These are phyloP conservation scores for Chaetomium olivaceum DNA, from an alignment of 2,329 filamentous ascomycete genomes.

Conservation along the genomic window DNA sequence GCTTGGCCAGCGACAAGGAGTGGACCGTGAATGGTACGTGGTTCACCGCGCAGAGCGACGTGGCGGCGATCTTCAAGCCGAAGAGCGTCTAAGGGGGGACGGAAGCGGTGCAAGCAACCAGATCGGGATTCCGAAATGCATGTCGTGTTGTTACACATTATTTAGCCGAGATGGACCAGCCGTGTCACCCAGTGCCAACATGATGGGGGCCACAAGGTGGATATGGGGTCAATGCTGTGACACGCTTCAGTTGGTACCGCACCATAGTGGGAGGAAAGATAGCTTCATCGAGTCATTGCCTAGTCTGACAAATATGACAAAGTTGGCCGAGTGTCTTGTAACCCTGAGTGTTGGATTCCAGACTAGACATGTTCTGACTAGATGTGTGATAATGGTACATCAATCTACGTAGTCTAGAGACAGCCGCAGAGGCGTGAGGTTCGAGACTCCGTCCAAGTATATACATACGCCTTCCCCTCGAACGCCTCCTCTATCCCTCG, in stretches of 20 bases:
- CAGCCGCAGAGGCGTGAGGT: neutral
- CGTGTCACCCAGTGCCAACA: neutral
- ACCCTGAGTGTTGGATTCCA: neutral
- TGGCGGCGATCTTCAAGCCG: neutral
- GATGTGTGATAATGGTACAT: neutral
- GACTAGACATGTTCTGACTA: neutral
- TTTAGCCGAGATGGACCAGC: neutral
- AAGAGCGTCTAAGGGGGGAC: neutral
- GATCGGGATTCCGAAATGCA: neutral
- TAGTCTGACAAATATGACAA: neutral
- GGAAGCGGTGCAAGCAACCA: neutral
- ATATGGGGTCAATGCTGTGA: neutral
- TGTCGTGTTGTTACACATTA: neutral
- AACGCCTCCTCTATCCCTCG: too few species aligned
- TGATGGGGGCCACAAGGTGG: too few species aligned
- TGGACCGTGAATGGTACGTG: neutral
- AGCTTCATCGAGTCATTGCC: neutral
- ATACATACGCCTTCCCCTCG: neutral
- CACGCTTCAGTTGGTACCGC: neutral
- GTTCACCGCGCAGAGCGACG: neutral
- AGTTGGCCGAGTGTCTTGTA: neutral
- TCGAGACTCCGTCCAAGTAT: neutral
- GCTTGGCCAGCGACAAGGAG: neutral
- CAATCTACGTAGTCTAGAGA: neutral
- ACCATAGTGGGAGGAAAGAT: neutral